Conservation (phyloP, 2,329 filamentous ascomycete genomes). For the Ophiostoma pallidulum region DNA sequence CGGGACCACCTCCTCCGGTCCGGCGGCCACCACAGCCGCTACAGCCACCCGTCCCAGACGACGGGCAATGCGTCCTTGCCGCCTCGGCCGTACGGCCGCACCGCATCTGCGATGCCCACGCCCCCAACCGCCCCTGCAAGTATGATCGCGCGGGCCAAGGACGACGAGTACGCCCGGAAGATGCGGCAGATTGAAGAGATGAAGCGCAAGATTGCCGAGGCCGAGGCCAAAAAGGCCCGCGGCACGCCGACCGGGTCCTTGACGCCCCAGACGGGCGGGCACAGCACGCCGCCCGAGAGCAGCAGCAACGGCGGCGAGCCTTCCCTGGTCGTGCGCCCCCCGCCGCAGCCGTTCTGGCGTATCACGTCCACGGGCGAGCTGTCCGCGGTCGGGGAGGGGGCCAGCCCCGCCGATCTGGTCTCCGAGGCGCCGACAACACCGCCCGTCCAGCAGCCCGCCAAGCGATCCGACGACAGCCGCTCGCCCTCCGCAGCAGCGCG, state of each 20-base stretch:
- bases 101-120: conserved; percentile 28
- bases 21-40: conserved; percentile 15
- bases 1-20: conserved; percentile 15
- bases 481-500: conserved; percentile 1
- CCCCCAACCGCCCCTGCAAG: conserved; percentile 28
- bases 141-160: conserved; percentile 24
- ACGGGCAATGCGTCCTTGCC: conserved; percentile 11
- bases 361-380: conserved; percentile 7
- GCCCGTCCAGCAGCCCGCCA: too few species aligned
- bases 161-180: conserved; percentile 38
- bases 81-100: conserved; percentile 32
- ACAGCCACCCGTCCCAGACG: neutral
- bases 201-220: conserved; percentile 49
- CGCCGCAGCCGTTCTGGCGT: conserved; percentile 3
- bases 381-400: neutral
- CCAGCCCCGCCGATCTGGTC: neutral
- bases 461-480: too few species aligned
- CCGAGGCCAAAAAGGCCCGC: conserved; percentile 44
- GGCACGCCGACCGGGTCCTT: conserved; percentile 21
- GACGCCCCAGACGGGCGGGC: conserved; percentile 20
- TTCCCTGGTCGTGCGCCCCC: neutral
- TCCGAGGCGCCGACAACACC: too few species aligned
- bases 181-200: conserved; percentile 52
- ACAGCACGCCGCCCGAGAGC: conserved; percentile 23
- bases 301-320: conserved; percentile 1